These are phyloP conservation scores for Maudiozyma humilis DNA, from an alignment of 1,139 yeast species.

Conservation along the genomic window DNA sequence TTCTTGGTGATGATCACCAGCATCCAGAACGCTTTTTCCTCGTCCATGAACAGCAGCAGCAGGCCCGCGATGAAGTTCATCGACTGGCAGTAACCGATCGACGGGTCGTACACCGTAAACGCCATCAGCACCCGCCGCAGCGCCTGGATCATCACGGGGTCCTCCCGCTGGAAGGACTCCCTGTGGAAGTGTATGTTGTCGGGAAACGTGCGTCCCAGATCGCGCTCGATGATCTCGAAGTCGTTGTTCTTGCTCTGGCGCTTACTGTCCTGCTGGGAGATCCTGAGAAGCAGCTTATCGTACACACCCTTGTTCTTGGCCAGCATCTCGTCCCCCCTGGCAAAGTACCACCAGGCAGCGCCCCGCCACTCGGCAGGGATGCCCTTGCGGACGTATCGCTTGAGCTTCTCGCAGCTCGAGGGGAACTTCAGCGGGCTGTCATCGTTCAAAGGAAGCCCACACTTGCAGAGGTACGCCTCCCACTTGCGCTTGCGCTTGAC, in stretches of 20 bases:
- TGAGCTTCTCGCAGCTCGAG: slow-evolving; percentile 56
- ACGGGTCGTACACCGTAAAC: slow-evolving; percentile 78
- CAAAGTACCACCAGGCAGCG: slow-evolving; percentile 91
- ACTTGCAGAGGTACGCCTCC: slow-evolving; percentile 54
- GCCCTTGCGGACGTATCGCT: slow-evolving; percentile 77
- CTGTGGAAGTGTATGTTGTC: slow-evolving; percentile 71
- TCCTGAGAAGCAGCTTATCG: slow-evolving; percentile 46
- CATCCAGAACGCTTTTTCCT: slow-evolving; percentile 93
- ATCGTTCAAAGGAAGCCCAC: slow-evolving; percentile 49
- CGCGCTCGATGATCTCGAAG: slow-evolving; percentile 87
- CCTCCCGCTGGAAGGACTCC: slow-evolving; percentile 32
- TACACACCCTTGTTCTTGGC: slow-evolving; percentile 66
- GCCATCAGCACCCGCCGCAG: slow-evolving; percentile 74
- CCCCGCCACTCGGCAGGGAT: slow-evolving; percentile 97
- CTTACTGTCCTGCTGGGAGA: slow-evolving; percentile 7
- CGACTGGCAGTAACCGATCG: slow-evolving; percentile 92
- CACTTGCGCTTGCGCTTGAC: slow-evolving; percentile 65
- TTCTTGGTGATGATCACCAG: slow-evolving; percentile 78
- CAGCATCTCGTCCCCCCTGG: slow-evolving; percentile 70
- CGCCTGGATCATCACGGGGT: slow-evolving; percentile 58
- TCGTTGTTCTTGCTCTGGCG: slow-evolving; percentile 43
- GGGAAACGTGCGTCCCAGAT: slow-evolving; percentile 86
- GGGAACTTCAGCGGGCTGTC: slow-evolving; percentile 26
- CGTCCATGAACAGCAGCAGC: slow-evolving; percentile 72
- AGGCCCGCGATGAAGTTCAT: slow-evolving; percentile 86